A percentile compares a stretch with the other conserved stretches of the same genome.
These are phyloP conservation scores for Volvariella volvacea DNA, from an alignment of 1,284 basidiomycete genomes.

Conservation along the genomic window DNA sequence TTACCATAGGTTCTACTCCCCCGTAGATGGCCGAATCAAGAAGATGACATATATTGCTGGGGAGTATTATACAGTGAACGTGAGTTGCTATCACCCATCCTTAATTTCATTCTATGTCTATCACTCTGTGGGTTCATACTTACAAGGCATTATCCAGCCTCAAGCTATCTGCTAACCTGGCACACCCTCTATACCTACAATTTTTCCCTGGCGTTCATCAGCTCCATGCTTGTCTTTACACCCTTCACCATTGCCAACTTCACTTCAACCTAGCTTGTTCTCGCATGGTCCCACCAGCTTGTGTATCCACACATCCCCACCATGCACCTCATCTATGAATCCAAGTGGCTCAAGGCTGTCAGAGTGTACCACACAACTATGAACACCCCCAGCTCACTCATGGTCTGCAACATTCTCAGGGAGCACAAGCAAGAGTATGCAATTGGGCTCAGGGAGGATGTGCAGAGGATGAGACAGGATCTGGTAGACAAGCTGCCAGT, in stretches of 20 bases:
- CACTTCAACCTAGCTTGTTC: constrained; percentile 34
- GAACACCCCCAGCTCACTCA: constrained; percentile 29
- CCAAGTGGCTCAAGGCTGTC: constrained; percentile 21
- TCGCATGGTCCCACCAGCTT: constrained; percentile 25
- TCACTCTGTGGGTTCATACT: constrained; percentile 14
- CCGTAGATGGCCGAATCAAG: constrained; percentile 81
- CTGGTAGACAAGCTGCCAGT: constrained; percentile 24
- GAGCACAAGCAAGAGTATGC: constrained; percentile 31
- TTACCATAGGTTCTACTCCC: constrained; percentile 95
- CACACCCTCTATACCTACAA: constrained; percentile 36
- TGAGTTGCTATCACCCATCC: constrained; percentile 32
- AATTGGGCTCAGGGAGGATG: constrained; percentile 22
- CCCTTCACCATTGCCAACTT: constrained; percentile 39
- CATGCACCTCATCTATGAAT: constrained; percentile 29
- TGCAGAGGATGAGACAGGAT: constrained; percentile 21
- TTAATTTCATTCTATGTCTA: constrained; percentile 13
- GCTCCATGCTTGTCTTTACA: constrained; percentile 29
- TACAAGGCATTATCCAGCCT: constrained; percentile 44
- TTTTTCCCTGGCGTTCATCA: constrained; percentile 36
- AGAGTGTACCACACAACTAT: constrained; percentile 16
- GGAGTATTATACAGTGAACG: constrained; percentile 94
- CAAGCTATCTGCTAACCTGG: constrained; percentile 82
- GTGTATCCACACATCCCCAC: constrained; percentile 22
- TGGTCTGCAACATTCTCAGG: constrained; percentile 31
- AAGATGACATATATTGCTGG: constrained; percentile 76